Evolutionary conservation across 2,329 filamentous ascomycete genomes (phyloP), one percentile per base, ranked within the genome.

Genomic region (Aspergillus aculeatinus): DNA sequence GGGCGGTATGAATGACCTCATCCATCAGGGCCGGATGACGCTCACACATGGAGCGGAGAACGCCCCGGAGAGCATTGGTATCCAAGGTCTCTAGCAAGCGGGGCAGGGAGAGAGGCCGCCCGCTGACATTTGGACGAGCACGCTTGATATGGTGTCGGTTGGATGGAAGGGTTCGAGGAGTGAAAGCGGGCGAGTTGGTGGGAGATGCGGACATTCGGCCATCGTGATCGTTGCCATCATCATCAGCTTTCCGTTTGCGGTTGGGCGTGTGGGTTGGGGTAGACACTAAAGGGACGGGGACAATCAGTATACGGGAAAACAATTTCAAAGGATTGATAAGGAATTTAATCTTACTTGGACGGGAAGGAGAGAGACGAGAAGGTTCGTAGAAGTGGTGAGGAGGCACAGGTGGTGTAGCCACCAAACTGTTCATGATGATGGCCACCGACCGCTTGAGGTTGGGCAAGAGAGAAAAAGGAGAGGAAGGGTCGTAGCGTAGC

Each of bases 51-150:
- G 90, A 89, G 74, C 93, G 91, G n/a, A 99, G 84, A 1, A 97
- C 88, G 39, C 86, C 87, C 67, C 94, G 88, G 70, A 99, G 84
- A 66, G 96, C 91, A 61, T 90, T 85, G 61, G 88, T 89, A 71
- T 96, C 91, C 49, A 99, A 86, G 0, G 95, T 98, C 79, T 99
- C 94, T 63, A 99, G 87, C n/a, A 99, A 85, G 70, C 95, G 89
- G 59, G 87, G 82, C 25, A 91, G 79, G 25, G 87, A 79, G 51
- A 91, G 81, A 51, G 88, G 86, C 61, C 87, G 81, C 47, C 88
- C 88, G 23, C 83, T 83, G 61, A 92, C 76, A 68, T 96, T 92
- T 67, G 88, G 85, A 60, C 87, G 84, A 65, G 83, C 79, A 61
- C 85, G 82, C 76, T 89, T 89, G 66, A 80, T 89, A 44, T 44